Evolutionary conservation across 2,329 filamentous ascomycete species (phyloP), one percentile per base, ranked within the genome.

Genomic region (Colletotrichum sp.): DNA sequence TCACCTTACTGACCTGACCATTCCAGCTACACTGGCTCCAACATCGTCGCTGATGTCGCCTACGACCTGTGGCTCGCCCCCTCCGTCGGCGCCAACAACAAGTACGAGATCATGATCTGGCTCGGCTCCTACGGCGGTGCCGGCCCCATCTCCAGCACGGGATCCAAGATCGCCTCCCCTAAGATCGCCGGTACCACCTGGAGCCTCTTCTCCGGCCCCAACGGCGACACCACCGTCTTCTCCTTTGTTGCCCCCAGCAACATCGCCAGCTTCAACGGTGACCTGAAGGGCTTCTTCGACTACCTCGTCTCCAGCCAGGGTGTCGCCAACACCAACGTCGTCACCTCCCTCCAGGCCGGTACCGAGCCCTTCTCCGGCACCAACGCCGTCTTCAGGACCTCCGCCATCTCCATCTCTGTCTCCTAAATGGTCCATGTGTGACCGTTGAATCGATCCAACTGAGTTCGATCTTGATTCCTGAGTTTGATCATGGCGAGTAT

Each of bases 41-140:
- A 81, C 73, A 79, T 92, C 65, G 84, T 91, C 55, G 89, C 89
- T 60, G 86, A 92, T 79, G 90, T 93, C 15, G 85, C 90, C 26
- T 92, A 92, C 81, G 90, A 92, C 80, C 82, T 92, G 67, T 93
- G 92, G 85, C 90, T 90, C 52, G 84, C 84, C 15, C 82, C 82
- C 28, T 85, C 87, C 49, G 85, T 85, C n/a, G 84, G 87, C 8
- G 82, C 81, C 34, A 87, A 85, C 66, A 80, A 87, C 24, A 85
- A 91, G 79, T 92, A 91, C 71, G 79, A 80, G 66, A 77, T 81
- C 68, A 80, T 80, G 78, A 79, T 81, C 78, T 80, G 78, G 79
- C 79, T 80, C 3, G 77, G 67, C 60, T 68, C 76, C 55, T 65
- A 68, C 57, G 79, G 79, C 59, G 77, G 80, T 21, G 80, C 80